phyloP scores from a whole-genome alignment of 495 filamentous ascomycete genomes.

The Talaromyces thailandensis region DNA sequence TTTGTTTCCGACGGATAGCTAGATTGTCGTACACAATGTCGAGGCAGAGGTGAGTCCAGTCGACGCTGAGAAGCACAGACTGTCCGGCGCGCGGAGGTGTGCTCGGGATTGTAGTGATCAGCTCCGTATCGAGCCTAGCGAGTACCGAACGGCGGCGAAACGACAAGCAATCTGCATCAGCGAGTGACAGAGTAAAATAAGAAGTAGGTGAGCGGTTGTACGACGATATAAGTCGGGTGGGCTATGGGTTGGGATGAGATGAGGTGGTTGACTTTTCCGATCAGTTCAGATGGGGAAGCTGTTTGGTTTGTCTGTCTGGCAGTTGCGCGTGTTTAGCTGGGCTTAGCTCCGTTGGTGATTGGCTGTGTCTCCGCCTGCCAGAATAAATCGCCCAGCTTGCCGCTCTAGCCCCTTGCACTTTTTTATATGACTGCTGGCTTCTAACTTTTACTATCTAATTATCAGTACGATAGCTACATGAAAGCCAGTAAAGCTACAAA shows the following conservation, averaged over 20 bases:
- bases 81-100: background rate
- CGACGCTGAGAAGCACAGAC: background rate
- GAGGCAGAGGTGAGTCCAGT: background rate
- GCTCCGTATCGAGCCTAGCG: background rate
- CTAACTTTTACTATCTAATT: background rate
- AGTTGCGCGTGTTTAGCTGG: background rate
- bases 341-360: background rate
- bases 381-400: background rate
- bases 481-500: background rate
- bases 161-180: background rate
- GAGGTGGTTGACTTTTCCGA: background rate
- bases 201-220: background rate
- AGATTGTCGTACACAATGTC: background rate
- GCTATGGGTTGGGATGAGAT: background rate
- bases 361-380: background rate
- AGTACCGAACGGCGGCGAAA: background rate
- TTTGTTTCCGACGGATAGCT: background rate
- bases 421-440: background rate
- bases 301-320: background rate
- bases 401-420: background rate
- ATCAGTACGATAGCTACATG: too few species aligned
- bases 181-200: background rate
- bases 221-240: background rate
- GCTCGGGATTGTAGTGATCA: background rate
- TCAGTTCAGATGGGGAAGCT: constrained; percentile 1